Conservation (phyloP, 139 green algal species). For the Micromonas pusilla region DNA sequence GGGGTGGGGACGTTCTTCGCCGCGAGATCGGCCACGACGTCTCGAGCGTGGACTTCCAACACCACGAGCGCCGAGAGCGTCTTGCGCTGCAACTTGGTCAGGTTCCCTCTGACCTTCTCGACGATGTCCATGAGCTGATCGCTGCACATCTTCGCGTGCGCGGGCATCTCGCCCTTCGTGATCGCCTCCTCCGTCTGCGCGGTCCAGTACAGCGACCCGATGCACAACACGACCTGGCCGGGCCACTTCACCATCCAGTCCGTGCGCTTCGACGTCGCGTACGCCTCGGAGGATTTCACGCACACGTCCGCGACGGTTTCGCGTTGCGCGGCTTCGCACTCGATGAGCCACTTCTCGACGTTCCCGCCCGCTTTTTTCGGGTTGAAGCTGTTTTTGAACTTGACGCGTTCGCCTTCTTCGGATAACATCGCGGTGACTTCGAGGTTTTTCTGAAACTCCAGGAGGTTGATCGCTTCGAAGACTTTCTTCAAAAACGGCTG, state of each 20-base stretch:
- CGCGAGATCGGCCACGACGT: constrained; percentile 52
- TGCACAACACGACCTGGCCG: constrained; percentile 52
- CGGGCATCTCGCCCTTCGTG: constrained; percentile 33
- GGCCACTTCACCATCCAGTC: constrained; percentile 60
- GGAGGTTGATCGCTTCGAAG: constrained; percentile 70
- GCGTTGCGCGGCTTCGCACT: constrained; percentile 61
- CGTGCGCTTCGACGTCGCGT: constrained; percentile 47
- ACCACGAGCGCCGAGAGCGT: constrained; percentile 70
- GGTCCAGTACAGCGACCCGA: constrained; percentile 71
- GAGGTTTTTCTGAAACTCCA: constrained; percentile 54
- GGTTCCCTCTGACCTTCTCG: constrained; percentile 55
- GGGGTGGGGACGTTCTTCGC: constrained; percentile 41
- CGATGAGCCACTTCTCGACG: constrained; percentile 75
- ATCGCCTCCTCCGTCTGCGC: constrained; percentile 54
- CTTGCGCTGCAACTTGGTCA: constrained; percentile 68
- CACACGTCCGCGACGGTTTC: constrained; percentile 19
- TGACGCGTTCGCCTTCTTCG: constrained; percentile 62
- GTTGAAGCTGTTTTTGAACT: constrained; percentile 53
- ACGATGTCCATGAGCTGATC: constrained; percentile 44
- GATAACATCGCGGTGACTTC: constrained; percentile 58
- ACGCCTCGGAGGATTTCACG: constrained; percentile 24
- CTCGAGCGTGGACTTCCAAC: constrained; percentile 68
- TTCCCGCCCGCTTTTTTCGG: constrained; percentile 44
- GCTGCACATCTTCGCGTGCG: constrained; percentile 53
- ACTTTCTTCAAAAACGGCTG: constrained; percentile 75